Base-by-base conservation (phyloP, 352 stramenopile genomes). In the Aphanomyces invadans region DNA sequence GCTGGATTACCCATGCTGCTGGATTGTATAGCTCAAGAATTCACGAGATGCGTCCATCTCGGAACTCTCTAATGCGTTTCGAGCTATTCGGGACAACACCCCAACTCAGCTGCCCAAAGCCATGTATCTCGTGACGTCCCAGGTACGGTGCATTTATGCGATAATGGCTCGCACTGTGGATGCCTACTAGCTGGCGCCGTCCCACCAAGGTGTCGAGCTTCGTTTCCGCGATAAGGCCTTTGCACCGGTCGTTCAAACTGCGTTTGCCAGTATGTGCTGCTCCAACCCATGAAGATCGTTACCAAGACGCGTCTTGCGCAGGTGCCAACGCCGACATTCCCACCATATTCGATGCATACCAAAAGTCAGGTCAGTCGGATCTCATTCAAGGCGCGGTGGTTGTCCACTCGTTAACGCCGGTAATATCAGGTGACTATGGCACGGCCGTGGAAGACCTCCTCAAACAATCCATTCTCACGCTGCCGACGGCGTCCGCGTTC, bases 121-220 rank as follows among this genome's bases (percentile, higher is more conserved):
- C 28, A 75, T 93, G 39, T 84, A 84, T 51, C 79, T 93, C 62
- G 84, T 81, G 7, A 75, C 81, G 17, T 84, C 81, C 19, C 75
- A 81, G 73, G 75, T 81, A 46, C 17, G 2, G 25, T 26, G 1
- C 21, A 26, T 19, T 36, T 2, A 12, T 26, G 17, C 9, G 12
- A 11, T 2, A 23, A 31, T 9, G 21, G 45, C n/a, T n/a, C n/a
- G n/a, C n/a, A n/a, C n/a, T n/a, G n/a, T n/a, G n/a, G n/a, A n/a
- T n/a, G n/a, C n/a, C n/a, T n/a, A n/a, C n/a, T n/a, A 93, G 72
- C 54, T 93, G 39, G 85, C 85, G 4, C 81, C 85, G 15, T 70
- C 83, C 0, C 77, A 92, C 51, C 73, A 87, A 53, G 83, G 85
- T 19, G 72, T 90, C 19, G 83, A 93, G 71, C 71, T 93, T 17